A percentile compares a stretch with the other conserved stretches of the same genome.
Evolutionary conservation across 2,329 filamentous ascomycete species (phyloP).

Genomic region (Sclerotinia subarctica): DNA sequence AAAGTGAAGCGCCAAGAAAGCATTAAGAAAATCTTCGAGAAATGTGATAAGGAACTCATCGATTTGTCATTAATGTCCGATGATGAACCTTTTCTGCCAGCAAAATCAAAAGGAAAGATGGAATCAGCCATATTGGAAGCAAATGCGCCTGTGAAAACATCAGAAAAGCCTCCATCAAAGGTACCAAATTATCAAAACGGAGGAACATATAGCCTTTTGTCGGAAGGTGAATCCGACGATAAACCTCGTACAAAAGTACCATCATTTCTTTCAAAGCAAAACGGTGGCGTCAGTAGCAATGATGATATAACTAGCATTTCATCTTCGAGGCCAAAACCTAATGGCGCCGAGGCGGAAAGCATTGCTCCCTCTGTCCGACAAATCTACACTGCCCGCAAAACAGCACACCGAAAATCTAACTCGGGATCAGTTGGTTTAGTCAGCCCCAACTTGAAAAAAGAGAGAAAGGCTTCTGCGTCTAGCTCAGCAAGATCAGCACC

Average conservation of each 20-base stretch:
- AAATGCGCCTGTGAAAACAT: not conserved
- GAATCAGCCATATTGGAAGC: not conserved
- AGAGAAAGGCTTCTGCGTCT: not conserved
- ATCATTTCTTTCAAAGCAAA: not conserved
- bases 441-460: not conserved
- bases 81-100: not conserved
- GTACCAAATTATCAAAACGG: not conserved
- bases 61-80: slow-evolving; percentile 2
- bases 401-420: not conserved
- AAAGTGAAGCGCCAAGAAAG: not conserved
- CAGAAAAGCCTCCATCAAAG: not conserved
- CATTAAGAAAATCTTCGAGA: not conserved
- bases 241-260: not conserved
- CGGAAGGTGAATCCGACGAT: not conserved
- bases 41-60: not conserved
- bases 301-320: not conserved
- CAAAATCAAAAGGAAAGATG: not conserved
- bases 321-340: not conserved
- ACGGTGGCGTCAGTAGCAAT: not conserved
- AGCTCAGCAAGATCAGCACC: not conserved
- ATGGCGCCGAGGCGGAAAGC: not conserved
- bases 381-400: slow-evolving; percentile 1
- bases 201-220: slow-evolving; percentile 6
- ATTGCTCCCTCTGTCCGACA: not conserved
- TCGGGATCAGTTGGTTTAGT: not conserved